phyloP scores from a whole-genome alignment of 768 basidiomycete genomes.

The Tricholoma sp. region DNA sequence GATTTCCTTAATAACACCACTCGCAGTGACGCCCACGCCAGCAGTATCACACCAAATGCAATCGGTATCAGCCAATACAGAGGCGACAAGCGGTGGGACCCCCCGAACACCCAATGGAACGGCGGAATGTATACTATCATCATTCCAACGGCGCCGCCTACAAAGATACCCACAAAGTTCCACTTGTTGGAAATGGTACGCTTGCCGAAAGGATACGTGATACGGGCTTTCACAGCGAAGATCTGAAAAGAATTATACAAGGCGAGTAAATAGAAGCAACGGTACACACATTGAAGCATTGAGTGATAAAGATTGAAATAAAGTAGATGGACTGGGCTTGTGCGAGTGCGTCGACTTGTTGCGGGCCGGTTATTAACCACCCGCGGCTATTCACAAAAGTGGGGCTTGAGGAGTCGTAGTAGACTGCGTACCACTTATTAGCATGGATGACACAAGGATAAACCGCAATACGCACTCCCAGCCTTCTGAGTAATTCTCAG shows the following conservation, averaged over 20 bases:
- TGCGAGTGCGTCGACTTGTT: constrained; percentile 54
- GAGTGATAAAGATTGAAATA: constrained; percentile 61
- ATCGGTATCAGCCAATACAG: constrained; percentile 66
- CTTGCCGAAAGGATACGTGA: constrained; percentile 60
- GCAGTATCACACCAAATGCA: constrained; percentile 51
- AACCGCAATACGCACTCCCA: constrained; percentile 23
- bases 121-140: constrained; percentile 69
- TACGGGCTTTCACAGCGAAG: constrained; percentile 61
- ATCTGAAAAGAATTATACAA: constrained; percentile 29
- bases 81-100: constrained; percentile 50
- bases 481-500: constrained; percentile 43
- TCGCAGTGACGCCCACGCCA: constrained; percentile 54
- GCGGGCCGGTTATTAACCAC: constrained; percentile 33
- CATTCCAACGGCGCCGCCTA: constrained; percentile 57
- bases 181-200: constrained; percentile 51
- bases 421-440: constrained; percentile 25
- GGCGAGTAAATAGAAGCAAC: neutral
- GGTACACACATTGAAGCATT: constrained; percentile 57
- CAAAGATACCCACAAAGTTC: constrained; percentile 61
- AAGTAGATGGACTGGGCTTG: constrained; percentile 65
- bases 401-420: constrained; percentile 42
- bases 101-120: constrained; percentile 63
- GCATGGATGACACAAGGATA: neutral
- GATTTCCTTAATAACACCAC: constrained; percentile 54
- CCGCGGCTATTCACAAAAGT: constrained; percentile 55